phyloP scores from a whole-genome alignment of 2,329 filamentous ascomycete species.

The Colletotrichum phormii region DNA sequence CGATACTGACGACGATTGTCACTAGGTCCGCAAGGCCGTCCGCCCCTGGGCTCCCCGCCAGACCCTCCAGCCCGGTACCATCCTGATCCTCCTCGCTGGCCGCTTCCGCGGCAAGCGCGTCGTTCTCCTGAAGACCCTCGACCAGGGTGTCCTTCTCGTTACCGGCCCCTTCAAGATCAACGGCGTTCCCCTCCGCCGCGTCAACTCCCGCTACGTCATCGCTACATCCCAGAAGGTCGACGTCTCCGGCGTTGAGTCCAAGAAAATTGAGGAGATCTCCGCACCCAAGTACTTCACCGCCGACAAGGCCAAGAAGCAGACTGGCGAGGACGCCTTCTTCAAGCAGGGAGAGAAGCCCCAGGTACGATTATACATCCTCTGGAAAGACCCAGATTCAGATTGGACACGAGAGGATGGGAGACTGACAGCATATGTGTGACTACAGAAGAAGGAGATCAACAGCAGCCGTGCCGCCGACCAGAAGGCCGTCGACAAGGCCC shows the following conservation, averaged over 20 bases:
- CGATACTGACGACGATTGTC: conserved; percentile 27
- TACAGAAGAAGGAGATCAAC: conserved; percentile 95
- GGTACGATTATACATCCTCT: conserved; percentile 66
- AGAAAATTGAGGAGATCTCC: conserved; percentile 86
- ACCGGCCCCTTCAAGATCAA: conserved; percentile 99
- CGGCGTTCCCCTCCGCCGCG: conserved; percentile 95
- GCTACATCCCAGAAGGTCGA: conserved; percentile 89
- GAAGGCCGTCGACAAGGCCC: conserved; percentile 97
- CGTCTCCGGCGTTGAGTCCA: conserved; percentile 85
- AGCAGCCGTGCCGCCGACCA: conserved; percentile 95
- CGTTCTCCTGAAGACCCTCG: conserved; percentile 96
- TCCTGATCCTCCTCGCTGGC: conserved; percentile 98
- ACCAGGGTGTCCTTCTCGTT: conserved; percentile 97
- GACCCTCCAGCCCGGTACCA: conserved; percentile 91
- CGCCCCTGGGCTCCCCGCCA: conserved; percentile 88
- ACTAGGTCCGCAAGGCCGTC: conserved; percentile 92
- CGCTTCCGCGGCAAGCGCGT: conserved; percentile 99
- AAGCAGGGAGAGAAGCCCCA: conserved; percentile 98
- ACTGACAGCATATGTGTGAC: conserved; percentile 40
- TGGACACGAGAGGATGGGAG: not conserved
- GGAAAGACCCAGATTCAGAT: no score
- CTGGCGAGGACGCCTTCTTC: conserved; percentile 98
- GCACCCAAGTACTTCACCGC: conserved; percentile 93
- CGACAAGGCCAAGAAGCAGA: conserved; percentile 96
- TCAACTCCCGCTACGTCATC: conserved; percentile 94